Evolutionary conservation across 2,329 filamentous ascomycete species (phyloP).

Genomic region (Aspergillus quadricinctus): DNA sequence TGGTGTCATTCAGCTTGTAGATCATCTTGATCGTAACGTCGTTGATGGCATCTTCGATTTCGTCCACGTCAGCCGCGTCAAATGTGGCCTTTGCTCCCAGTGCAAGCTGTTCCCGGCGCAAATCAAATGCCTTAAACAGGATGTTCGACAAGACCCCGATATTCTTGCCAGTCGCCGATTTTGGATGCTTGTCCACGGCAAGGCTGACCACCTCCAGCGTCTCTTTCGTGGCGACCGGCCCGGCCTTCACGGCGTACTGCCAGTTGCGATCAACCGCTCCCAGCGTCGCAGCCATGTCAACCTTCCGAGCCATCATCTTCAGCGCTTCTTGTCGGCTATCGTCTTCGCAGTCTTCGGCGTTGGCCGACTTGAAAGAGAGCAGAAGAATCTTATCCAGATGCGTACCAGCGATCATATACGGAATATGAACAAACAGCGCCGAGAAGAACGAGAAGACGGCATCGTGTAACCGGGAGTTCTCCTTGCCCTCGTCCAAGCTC

Average conservation of each 20-base stretch:
- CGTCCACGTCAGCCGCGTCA: conserved; percentile 47
- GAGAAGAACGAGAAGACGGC: conserved; percentile 77
- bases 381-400: conserved; percentile 69
- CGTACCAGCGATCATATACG: conserved; percentile 78
- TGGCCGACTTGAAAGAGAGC: conserved; percentile 68
- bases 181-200: conserved; percentile 72
- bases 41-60: conserved; percentile 63
- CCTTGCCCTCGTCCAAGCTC: conserved; percentile 52
- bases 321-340: conserved; percentile 66
- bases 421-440: conserved; percentile 74
- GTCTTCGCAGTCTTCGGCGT: conserved; percentile 57
- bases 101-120: conserved; percentile 39
- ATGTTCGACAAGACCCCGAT: conserved; percentile 62
- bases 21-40: conserved; percentile 81
- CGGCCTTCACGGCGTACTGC: conserved; percentile 57
- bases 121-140: conserved; percentile 51
- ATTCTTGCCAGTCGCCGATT: conserved; percentile 73
- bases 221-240: conserved; percentile 63
- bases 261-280: conserved; percentile 69
- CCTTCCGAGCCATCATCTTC: conserved; percentile 68
- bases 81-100: conserved; percentile 31
- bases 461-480: conserved; percentile 67
- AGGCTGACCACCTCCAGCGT: conserved; percentile 65
- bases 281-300: conserved; percentile 74
- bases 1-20: conserved; percentile 91